These are phyloP conservation scores for Phytophthora hybrid DNA, from an alignment of 352 stramenopile species.

Conservation along the genomic window DNA sequence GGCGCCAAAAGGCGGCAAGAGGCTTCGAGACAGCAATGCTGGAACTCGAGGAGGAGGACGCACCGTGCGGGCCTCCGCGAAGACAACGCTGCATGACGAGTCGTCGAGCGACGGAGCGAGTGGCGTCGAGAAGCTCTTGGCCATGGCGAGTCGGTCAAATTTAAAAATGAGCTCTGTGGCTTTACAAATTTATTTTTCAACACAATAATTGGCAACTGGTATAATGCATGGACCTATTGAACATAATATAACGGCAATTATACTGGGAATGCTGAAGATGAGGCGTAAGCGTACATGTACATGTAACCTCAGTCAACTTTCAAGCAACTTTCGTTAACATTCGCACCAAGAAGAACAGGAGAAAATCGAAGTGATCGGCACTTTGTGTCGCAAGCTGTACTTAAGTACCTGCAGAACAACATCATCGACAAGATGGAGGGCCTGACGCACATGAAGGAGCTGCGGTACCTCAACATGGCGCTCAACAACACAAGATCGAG, in stretches of 20 bases:
- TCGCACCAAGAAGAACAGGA: slow-evolving; percentile 93
- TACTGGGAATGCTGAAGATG: no score
- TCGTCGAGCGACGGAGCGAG: slow-evolving; percentile 32
- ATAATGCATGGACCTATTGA: slow-evolving; percentile 15
- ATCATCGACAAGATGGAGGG: slow-evolving; percentile 95
- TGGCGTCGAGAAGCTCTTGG: slow-evolving; percentile 22
- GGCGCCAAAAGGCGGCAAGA: slow-evolving; percentile 6
- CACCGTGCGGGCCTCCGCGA: slow-evolving; percentile 54
- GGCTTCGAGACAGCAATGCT: neutral
- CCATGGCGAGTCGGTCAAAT: slow-evolving; percentile 6
- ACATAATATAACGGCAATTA: neutral
- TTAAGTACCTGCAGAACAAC: slow-evolving; percentile 97
- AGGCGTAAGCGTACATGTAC: no score
- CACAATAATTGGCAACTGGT: neutral
- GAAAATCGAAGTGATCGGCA: slow-evolving; percentile 91
- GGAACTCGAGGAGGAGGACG: neutral
- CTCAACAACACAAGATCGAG: slow-evolving; percentile 96
- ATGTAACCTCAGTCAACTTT: no score
- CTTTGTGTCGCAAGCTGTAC: slow-evolving; percentile 92
- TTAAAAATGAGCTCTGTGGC: neutral
- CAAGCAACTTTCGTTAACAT: no score
- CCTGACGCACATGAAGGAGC: slow-evolving; percentile 93
- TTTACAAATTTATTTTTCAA: no score
- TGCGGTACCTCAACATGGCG: slow-evolving; percentile 96
- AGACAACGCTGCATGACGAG: slow-evolving; percentile 39